These are phyloP conservation scores for Isatis lusitanica DNA, from an alignment of 441 rosid species.

Conservation along the genomic window DNA sequence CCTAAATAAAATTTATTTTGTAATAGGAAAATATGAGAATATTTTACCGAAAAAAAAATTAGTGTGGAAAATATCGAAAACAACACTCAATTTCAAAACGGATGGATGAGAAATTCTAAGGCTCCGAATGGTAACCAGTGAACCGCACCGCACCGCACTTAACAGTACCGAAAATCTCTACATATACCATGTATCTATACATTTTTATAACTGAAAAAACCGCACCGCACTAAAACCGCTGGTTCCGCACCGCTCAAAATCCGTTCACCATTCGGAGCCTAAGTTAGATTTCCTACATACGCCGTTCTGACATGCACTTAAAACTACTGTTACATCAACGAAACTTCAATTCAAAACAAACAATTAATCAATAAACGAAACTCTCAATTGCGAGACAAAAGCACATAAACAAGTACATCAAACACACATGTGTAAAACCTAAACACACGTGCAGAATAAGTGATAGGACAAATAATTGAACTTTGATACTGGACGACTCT, in stretches of 20 bases:
- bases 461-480: constrained; percentile 14
- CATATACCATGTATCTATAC: too few relatives aligned
- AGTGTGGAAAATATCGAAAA: neutral
- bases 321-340: neutral
- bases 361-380: neutral
- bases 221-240: too few relatives aligned
- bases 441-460: constrained; percentile 27
- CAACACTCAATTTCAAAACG: neutral
- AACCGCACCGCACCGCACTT: too few relatives aligned
- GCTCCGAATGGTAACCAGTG: too few relatives aligned
- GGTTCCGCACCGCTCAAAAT: too few relatives aligned
- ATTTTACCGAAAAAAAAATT: neutral
- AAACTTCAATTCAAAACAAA: neutral
- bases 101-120: neutral
- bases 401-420: constrained; percentile 2
- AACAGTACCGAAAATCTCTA: too few relatives aligned
- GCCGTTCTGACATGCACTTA: neutral
- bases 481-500: constrained; percentile 19
- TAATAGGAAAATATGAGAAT: neutral
- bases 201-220: too few relatives aligned
- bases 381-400: neutral
- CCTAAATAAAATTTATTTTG: neutral
- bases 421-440: constrained; percentile 17
- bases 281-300: neutral
- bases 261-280: too few relatives aligned